Conservation (phyloP, 192 early-diverging fungal genomes). For the Linnemannia zychae region DNA sequence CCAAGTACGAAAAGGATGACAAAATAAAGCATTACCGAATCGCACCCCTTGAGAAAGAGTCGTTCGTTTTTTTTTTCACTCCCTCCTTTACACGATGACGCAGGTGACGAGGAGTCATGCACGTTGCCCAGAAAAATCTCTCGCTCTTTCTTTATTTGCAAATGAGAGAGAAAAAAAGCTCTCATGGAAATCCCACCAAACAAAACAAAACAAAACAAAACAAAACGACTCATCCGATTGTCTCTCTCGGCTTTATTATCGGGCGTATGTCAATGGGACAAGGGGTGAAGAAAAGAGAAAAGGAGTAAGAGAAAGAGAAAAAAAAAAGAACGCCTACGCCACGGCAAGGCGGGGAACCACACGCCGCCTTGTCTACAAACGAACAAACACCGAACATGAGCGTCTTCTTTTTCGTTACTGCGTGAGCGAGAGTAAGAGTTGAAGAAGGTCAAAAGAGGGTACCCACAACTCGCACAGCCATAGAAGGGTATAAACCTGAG, state of each 20-base stretch:
- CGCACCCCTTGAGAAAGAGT: neutral
- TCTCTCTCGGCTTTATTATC: neutral
- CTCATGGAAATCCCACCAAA: neutral
- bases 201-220: neutral
- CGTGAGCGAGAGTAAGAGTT: no score
- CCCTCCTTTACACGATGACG: neutral
- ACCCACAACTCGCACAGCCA: no score
- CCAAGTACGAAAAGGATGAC: neutral
- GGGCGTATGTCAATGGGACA: neutral
- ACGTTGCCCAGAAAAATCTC: neutral
- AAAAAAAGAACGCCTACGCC: neutral
- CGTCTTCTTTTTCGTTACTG: no score
- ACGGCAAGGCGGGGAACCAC: neutral
- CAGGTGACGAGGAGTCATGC: conserved; percentile 1
- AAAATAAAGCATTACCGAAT: neutral
- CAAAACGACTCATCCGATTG: neutral
- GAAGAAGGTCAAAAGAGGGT: neutral
- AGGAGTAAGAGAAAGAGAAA: neutral
- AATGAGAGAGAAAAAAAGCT: neutral
- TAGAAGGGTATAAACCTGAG: neutral
- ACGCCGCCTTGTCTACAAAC: neutral
- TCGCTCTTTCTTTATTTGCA: no score
- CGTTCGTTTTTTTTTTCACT: neutral
- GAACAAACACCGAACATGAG: no score
- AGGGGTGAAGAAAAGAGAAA: neutral